A percentile compares a stretch with the other conserved stretches of the same genome.
phyloP scores from a whole-genome alignment of 2,329 filamentous ascomycete genomes.

The Botryotinia narcissicola region DNA sequence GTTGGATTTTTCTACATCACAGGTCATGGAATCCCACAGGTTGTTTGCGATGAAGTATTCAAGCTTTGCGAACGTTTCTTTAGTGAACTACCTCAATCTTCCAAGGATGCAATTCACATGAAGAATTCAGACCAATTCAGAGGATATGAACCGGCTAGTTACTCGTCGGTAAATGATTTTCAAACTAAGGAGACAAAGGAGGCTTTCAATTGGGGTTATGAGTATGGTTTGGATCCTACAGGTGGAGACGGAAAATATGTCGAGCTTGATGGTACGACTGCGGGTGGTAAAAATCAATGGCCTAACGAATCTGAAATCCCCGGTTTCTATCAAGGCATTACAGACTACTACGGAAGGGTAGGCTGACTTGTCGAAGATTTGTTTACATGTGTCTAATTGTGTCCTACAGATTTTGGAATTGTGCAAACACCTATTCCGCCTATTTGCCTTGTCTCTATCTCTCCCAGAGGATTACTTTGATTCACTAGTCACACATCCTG shows the following conservation, averaged over 20 bases:
- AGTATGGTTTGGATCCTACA: conserved; percentile 35
- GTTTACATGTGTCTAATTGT: background rate
- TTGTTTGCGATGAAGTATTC: conserved; percentile 44
- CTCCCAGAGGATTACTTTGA: conserved; percentile 45
- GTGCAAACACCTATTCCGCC: conserved; percentile 40
- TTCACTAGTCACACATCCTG: conserved; percentile 44
- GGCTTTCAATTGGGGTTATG: conserved; percentile 39
- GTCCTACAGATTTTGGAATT: conserved; percentile 38
- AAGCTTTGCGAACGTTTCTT: conserved; percentile 48
- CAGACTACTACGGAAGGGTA: conserved; percentile 35
- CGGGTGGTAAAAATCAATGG: conserved; percentile 34
- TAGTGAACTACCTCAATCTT: conserved; percentile 43
- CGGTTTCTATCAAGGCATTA: conserved; percentile 36
- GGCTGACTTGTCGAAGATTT: background rate
- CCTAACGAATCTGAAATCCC: conserved; percentile 33
- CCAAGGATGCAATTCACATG: conserved; percentile 44
- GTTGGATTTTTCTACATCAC: conserved; percentile 42
- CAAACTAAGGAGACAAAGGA: conserved; percentile 49
- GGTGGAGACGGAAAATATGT: conserved; percentile 38
- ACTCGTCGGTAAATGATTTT: conserved; percentile 46
- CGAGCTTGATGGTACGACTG: conserved; percentile 34
- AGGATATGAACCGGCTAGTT: conserved; percentile 50
- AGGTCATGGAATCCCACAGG: conserved; percentile 46
- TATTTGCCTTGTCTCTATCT: conserved; percentile 42
- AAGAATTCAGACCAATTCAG: conserved; percentile 43